A percentile compares a stretch with the other conserved stretches of the same genome.
Conservation (phyloP, 2,329 filamentous ascomycete genomes). For the Monosporascus sp. region DNA sequence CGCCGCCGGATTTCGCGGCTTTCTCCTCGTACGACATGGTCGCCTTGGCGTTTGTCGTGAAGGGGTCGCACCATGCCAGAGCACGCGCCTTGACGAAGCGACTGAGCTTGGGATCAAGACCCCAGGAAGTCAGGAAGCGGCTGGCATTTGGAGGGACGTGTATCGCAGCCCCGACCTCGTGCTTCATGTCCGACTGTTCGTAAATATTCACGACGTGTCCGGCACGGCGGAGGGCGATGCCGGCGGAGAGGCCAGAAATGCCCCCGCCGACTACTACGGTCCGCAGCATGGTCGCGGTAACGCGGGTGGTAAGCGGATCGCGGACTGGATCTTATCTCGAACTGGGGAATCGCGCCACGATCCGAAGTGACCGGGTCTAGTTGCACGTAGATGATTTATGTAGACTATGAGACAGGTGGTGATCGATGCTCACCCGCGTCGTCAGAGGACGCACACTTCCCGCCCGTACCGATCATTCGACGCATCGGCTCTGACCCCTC, state of each 20-base stretch:
- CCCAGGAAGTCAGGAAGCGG: constrained; percentile 28
- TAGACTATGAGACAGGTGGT: too few species aligned
- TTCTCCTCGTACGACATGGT: constrained; percentile 9
- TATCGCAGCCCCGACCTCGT: constrained; percentile 38
- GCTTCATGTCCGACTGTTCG: constrained; percentile 28
- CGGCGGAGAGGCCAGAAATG: constrained; percentile 24
- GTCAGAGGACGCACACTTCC: too few species aligned
- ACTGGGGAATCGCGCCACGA: too few species aligned
- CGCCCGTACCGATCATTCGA: too few species aligned
- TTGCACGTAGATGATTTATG: too few species aligned
- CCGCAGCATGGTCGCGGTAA: neutral
- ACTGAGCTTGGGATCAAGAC: constrained; percentile 25
- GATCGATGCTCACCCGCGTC: too few species aligned
- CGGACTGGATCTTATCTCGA: too few species aligned
- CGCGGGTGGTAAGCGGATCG: too few species aligned
- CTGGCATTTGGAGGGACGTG: constrained; percentile 33
- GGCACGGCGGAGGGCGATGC: constrained; percentile 20
- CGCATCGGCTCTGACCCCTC: too few species aligned
- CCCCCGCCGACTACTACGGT: constrained; percentile 23
- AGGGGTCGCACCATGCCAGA: constrained; percentile 3
- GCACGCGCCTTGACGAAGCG: constrained; percentile 10
- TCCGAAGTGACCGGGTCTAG: too few species aligned
- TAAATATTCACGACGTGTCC: constrained; percentile 22
- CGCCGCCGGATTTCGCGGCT: constrained; percentile 19
- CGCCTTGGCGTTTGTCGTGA: neutral